Percentiles rank a stretch among this genome's conserved stretches.
Conservation (phyloP, 345 rosid genomes). For the Adansonia digitata region DNA sequence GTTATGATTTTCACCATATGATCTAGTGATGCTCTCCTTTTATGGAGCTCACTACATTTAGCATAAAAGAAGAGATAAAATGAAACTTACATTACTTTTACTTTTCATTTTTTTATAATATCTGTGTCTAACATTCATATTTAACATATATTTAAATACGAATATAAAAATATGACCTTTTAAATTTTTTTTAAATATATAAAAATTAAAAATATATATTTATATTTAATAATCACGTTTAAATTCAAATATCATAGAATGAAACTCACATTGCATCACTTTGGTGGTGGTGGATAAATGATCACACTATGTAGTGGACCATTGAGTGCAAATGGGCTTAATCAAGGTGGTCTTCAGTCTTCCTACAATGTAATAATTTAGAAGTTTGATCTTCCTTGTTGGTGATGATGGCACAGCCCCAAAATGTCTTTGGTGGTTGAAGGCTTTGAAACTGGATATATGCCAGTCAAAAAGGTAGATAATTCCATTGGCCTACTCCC, state of each 20-base stretch:
- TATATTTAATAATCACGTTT: too few species aligned
- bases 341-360: background rate
- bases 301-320: background rate
- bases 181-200: too few species aligned
- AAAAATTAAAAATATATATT: too few species aligned
- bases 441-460: background rate
- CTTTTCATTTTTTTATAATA: too few species aligned
- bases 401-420: background rate
- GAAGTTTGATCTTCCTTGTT: background rate
- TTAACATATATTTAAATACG: too few species aligned
- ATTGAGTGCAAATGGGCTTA: background rate
- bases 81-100: too few species aligned
- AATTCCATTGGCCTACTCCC: background rate
- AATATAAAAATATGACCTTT: too few species aligned
- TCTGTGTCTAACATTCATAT: too few species aligned
- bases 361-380: background rate
- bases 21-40: background rate
- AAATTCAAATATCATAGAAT: too few species aligned
- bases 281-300: background rate
- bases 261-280: background rate
- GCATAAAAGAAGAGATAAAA: too few species aligned
- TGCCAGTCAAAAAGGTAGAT: slow-evolving; percentile 2
- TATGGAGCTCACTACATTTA: too few species aligned
- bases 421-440: slow-evolving; percentile 1
- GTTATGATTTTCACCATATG: background rate